These are phyloP conservation scores for Aspergillus ochraceus DNA, from an alignment of 2,329 filamentous ascomycete species.

Conservation along the genomic window DNA sequence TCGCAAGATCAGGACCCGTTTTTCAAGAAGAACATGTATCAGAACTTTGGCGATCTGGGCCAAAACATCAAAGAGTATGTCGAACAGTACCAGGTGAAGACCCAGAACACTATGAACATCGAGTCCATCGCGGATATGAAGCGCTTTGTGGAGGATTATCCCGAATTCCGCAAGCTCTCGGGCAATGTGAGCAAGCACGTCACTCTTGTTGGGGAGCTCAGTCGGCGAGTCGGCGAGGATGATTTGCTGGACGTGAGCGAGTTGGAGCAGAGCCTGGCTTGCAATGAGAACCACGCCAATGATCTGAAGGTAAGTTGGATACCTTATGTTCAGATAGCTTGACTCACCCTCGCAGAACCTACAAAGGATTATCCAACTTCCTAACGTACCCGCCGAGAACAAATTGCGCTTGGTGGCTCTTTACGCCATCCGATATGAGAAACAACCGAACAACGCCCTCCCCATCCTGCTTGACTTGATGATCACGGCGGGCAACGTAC, in stretches of 20 bases:
- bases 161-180: conserved; percentile 93
- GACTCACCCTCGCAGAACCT: conserved; percentile 59
- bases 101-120: conserved; percentile 93
- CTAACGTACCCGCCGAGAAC: conserved; percentile 72
- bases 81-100: conserved; percentile 95
- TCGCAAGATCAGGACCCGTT: conserved; percentile 98
- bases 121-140: conserved; percentile 99
- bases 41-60: conserved; percentile 94
- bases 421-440: conserved; percentile 92
- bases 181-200: conserved; percentile 99
- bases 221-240: conserved; percentile 80
- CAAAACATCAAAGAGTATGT: conserved; percentile 99
- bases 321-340: neutral
- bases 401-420: conserved; percentile 89
- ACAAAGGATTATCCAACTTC: conserved; percentile 80
- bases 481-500: conserved; percentile 76
- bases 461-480: conserved; percentile 85
- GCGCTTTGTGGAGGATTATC: conserved; percentile 97
- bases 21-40: conserved; percentile 99
- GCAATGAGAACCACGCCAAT: conserved; percentile 88
- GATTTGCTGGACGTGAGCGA: conserved; percentile 94
- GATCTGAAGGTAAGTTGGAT: conserved; percentile 73
- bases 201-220: conserved; percentile 90
- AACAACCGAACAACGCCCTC: conserved; percentile 78
- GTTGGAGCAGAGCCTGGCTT: conserved; percentile 92